Evolutionary conservation across 495 filamentous ascomycete species (phyloP).

Genomic region (Neurospora hispaniola): DNA sequence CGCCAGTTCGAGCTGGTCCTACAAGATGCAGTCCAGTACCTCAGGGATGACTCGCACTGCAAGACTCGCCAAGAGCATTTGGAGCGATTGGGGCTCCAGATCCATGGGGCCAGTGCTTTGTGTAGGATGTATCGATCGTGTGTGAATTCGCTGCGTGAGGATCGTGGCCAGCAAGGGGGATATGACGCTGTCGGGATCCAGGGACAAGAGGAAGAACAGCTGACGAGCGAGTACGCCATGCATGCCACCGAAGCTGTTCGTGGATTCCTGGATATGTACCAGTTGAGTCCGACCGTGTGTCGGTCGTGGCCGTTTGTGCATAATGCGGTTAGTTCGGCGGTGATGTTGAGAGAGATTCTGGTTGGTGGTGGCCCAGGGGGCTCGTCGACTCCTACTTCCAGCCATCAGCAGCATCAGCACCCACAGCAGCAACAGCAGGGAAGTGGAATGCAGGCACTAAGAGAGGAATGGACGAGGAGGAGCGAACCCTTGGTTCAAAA

Average conservation of each 20-base stretch:
- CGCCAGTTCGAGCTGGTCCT: not conserved
- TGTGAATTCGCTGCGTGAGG: not conserved
- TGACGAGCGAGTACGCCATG: not conserved
- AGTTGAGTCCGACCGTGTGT: not conserved
- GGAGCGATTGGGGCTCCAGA: not conserved
- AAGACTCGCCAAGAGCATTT: not conserved
- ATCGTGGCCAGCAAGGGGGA: not conserved
- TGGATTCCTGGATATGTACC: slow-evolving; percentile 2
- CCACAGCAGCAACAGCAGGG: not conserved
- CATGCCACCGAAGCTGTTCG: not conserved
- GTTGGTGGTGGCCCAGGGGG: not conserved
- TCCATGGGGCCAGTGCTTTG: not conserved
- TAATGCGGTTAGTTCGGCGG: slow-evolving; percentile 1
- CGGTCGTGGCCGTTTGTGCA: slow-evolving; percentile 3
- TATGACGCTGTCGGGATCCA: not conserved
- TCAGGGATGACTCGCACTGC: not conserved
- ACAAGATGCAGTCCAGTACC: not conserved
- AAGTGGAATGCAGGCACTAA: not conserved
- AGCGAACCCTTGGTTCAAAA: not conserved
- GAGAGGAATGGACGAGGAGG: not conserved
- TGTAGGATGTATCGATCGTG: not conserved
- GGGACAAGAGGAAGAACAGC: not conserved
- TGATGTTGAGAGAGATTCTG: not conserved
- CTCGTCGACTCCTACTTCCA: not conserved
- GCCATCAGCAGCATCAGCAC: not conserved